Base-by-base conservation (phyloP, 1,139 yeast genomes). In the Cylindricascospora bacillispora region DNA sequence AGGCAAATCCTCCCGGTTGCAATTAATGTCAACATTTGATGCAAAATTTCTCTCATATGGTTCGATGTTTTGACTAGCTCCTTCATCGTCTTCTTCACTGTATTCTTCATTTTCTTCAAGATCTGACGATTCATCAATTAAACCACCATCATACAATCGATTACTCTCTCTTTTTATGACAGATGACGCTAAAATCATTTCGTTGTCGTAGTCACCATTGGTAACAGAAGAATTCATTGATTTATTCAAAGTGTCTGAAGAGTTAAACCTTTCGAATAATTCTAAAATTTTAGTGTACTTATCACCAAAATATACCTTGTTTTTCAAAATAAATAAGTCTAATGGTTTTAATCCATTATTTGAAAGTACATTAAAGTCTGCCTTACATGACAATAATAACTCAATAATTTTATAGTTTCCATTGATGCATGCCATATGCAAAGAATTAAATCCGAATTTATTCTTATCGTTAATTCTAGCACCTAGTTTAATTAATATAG, bases 371-470 rank as follows among this genome's bases (percentile, higher is more conserved):
- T 67, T 64, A 42, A 73, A 63, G 45, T 73, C 77, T 1, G 93
- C 82, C 43, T 67, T 73, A 51, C 78, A 73, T n/a, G 23, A 24
- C 10, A 29, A 9, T 5, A 36, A 30, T 16, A 37, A 22, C 15
- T 32, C 29, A 11, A 77, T 74, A 36, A 76, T 61, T 26, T 67
- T 70, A 29, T 80, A 59, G 45, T 75, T 69, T 10, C 93, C 93
- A 39, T 66, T 62, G 46, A 82, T 55, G 13, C 83, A 70, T 0
- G 94, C 93, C 45, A 77, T 72, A 51, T 83, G 93, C 33, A 85
- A 60, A 10, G 95, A 92, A 0, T 93, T 77, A 41, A 73, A 66
- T 2, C 93, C 94, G 49, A 76, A 80, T 30, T 67, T 65, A 51
- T 83, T 95, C 41, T 68, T 69, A 22, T 67, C 57, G 50, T 82